Conservation (phyloP, 805 yeast genomes). For the Barnettozyma sp. region DNA sequence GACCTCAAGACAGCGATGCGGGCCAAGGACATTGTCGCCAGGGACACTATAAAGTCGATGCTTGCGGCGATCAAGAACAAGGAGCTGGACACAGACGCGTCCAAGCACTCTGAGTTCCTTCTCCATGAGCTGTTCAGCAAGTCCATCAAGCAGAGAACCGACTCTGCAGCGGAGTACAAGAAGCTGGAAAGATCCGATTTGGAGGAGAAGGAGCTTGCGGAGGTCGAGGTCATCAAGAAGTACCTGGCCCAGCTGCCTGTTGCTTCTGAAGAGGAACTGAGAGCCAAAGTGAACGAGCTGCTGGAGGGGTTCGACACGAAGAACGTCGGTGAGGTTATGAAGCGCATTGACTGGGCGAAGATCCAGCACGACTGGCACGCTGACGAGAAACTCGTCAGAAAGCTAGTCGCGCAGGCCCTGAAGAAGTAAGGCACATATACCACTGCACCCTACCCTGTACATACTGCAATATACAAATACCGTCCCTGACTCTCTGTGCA, state of each 20-base stretch:
- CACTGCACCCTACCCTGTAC: neutral
- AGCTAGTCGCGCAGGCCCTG: conserved; percentile 6
- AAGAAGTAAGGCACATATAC: neutral
- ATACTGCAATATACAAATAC: conserved; percentile 5
- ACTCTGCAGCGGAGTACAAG: conserved; percentile 42
- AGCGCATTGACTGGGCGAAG: conserved; percentile 28
- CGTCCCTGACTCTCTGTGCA: too few species aligned
- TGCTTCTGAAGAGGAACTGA: conserved; percentile 40
- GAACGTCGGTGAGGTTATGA: conserved; percentile 27
- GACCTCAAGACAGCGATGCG: conserved; percentile 43
- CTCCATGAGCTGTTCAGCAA: conserved; percentile 34
- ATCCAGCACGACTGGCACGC: conserved; percentile 33
- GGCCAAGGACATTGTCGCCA: conserved; percentile 34
- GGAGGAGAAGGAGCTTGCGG: conserved; percentile 45
- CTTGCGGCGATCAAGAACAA: conserved; percentile 38
- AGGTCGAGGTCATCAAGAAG: conserved; percentile 35
- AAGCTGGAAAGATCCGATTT: conserved; percentile 44
- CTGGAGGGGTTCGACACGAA: conserved; percentile 18
- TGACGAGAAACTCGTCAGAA: conserved; percentile 19
- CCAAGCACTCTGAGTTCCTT: conserved; percentile 29
- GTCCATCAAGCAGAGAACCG: conserved; percentile 41
- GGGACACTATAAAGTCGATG: conserved; percentile 39
- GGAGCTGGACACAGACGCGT: conserved; percentile 31
- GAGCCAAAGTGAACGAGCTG: conserved; percentile 25
- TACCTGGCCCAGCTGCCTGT: conserved; percentile 39